Percentiles rank a stretch among this genome's conserved stretches.
Conservation (phyloP, 495 filamentous ascomycete genomes). For the Penicillium dipodomyicola region DNA sequence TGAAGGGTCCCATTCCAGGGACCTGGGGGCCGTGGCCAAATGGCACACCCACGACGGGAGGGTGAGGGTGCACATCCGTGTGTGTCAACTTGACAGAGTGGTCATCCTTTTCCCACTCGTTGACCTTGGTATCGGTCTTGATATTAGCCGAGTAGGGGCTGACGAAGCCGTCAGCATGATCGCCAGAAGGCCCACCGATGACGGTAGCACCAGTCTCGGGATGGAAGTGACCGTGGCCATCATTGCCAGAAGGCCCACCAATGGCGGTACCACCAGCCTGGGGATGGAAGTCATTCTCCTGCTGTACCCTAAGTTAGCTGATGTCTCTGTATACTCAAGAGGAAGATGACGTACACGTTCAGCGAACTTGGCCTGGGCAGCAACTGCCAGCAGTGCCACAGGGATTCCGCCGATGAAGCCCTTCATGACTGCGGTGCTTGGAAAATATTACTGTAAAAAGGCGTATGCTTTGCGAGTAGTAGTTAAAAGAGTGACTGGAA, state of each 20-base stretch:
- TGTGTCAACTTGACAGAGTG: slow-evolving; percentile 29
- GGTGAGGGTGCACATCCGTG: slow-evolving; percentile 18
- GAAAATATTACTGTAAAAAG: slow-evolving; percentile 17
- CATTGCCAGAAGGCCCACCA: slow-evolving; percentile 27
- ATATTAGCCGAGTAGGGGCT: slow-evolving; percentile 17
- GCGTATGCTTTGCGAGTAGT: slow-evolving; percentile 10
- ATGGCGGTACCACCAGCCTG: slow-evolving; percentile 23
- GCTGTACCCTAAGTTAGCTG: slow-evolving; percentile 9
- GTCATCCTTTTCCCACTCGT: slow-evolving; percentile 31
- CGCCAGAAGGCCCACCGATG: slow-evolving; percentile 25
- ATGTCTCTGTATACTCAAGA: neutral
- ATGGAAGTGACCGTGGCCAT: slow-evolving; percentile 4
- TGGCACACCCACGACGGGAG: neutral
- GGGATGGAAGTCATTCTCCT: neutral
- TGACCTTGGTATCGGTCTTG: slow-evolving; percentile 23
- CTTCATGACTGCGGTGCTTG: slow-evolving; percentile 34
- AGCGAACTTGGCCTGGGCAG: slow-evolving; percentile 34
- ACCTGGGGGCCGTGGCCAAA: neutral
- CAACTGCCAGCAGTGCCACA: slow-evolving; percentile 39
- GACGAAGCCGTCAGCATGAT: slow-evolving; percentile 22
- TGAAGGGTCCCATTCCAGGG: slow-evolving; percentile 23
- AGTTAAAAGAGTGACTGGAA: slow-evolving; percentile 33
- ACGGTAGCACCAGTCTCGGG: slow-evolving; percentile 16
- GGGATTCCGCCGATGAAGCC: slow-evolving; percentile 41
- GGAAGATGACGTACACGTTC: slow-evolving; percentile 15